Evolutionary conservation across 2,329 filamentous ascomycete species (phyloP).

Genomic region (Pyrenophora seminiperda): DNA sequence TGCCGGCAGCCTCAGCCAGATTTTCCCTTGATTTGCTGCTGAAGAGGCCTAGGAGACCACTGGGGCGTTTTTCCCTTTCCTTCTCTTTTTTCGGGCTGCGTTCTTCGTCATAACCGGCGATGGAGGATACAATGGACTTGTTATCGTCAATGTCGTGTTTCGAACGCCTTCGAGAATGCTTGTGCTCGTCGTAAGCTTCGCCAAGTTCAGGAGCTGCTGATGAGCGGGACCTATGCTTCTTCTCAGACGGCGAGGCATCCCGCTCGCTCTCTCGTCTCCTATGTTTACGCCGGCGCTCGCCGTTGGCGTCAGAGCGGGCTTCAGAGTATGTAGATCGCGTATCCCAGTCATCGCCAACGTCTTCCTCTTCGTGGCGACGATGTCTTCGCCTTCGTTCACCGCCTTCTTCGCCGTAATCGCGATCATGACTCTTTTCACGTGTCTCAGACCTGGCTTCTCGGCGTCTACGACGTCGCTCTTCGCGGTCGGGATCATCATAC

Average conservation of each 20-base stretch:
- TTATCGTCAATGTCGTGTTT: slow-evolving; percentile 52
- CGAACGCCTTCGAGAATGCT: slow-evolving; percentile 48
- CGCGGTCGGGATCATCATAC: slow-evolving; percentile 38
- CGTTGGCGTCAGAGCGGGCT: slow-evolving; percentile 43
- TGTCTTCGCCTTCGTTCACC: slow-evolving; percentile 41
- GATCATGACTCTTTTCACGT: slow-evolving; percentile 46
- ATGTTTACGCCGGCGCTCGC: slow-evolving; percentile 44
- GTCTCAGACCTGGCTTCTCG: slow-evolving; percentile 27
- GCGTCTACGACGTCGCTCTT: slow-evolving; percentile 36
- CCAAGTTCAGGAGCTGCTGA: slow-evolving; percentile 50
- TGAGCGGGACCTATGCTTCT: slow-evolving; percentile 32
- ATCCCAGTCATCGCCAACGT: slow-evolving; percentile 49
- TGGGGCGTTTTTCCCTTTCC: slow-evolving; percentile 53
- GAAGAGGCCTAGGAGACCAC: slow-evolving; percentile 54
- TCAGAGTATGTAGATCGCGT: slow-evolving; percentile 48
- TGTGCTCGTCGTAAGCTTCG: slow-evolving; percentile 48
- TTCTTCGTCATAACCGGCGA: slow-evolving; percentile 50
- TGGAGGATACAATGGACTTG: slow-evolving; percentile 49
- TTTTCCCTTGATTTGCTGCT: slow-evolving; percentile 53
- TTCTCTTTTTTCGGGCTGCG: slow-evolving; percentile 42
- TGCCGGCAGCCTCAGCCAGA: slow-evolving; percentile 39
- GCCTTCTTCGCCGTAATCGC: slow-evolving; percentile 39
- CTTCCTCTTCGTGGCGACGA: slow-evolving; percentile 43
- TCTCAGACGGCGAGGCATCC: slow-evolving; percentile 37
- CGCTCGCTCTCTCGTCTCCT: slow-evolving; percentile 40